Conservation (phyloP, 805 yeast genomes). For the Wickerhamomyces hampshirensis region DNA sequence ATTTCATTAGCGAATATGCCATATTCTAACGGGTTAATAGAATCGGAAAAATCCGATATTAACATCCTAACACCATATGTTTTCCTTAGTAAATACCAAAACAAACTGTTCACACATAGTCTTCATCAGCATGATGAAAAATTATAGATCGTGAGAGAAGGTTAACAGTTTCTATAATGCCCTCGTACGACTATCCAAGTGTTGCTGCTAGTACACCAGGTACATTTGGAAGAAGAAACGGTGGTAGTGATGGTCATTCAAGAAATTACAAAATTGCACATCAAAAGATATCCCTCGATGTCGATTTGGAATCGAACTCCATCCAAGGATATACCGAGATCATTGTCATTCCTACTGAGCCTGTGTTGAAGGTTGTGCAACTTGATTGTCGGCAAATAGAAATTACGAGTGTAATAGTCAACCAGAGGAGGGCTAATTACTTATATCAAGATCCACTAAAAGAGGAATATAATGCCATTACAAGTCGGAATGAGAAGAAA, state of each 20-base stretch:
- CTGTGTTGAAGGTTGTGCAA: slow-evolving; percentile 50
- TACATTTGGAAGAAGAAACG: slow-evolving; percentile 5
- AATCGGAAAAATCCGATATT: no score
- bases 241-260: neutral
- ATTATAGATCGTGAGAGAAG: no score
- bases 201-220: slow-evolving; percentile 17
- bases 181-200: slow-evolving; percentile 18
- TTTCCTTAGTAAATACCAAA: neutral
- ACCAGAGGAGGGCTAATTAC: slow-evolving; percentile 52
- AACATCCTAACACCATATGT: neutral
- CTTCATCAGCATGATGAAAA: no score
- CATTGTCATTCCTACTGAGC: slow-evolving; percentile 67
- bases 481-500: slow-evolving; percentile 16
- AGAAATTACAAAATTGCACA: slow-evolving; percentile 67
- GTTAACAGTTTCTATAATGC: slow-evolving; percentile 8
- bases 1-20: neutral
- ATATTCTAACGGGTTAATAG: neutral
- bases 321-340: slow-evolving; percentile 78
- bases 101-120: no score
- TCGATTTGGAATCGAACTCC: slow-evolving; percentile 59
- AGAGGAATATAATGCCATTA: slow-evolving; percentile 31
- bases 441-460: slow-evolving; percentile 50
- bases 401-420: slow-evolving; percentile 61
- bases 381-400: slow-evolving; percentile 78
- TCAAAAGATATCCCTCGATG: slow-evolving; percentile 75